Conservation (phyloP, 768 basidiomycete genomes). For the Tulasnella sp. region DNA sequence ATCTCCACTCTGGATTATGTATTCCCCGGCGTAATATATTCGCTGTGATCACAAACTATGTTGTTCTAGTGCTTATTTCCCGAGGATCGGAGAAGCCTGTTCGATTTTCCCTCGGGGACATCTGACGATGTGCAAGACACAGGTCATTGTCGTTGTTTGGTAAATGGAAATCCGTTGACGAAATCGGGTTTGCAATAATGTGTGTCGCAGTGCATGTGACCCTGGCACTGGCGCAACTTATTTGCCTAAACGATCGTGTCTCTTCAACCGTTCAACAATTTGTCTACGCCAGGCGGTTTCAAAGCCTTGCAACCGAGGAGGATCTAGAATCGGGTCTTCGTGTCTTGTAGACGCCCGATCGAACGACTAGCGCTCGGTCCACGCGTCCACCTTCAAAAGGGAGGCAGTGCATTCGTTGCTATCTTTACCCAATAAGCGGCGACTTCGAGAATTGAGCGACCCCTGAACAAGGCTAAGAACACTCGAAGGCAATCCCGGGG, state of each 20-base stretch:
- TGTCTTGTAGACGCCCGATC: background rate
- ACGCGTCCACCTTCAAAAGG: background rate
- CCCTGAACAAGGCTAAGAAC: background rate
- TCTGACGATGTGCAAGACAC: constrained; percentile 3
- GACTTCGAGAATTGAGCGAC: background rate
- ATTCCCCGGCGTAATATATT: constrained; percentile 6
- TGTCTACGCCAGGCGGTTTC: background rate
- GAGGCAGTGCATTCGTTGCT: background rate
- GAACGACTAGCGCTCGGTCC: background rate
- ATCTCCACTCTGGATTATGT: constrained; percentile 7
- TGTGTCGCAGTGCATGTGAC: background rate
- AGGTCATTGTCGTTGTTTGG: background rate
- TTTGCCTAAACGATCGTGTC: background rate
- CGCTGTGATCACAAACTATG: background rate
- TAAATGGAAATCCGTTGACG: constrained; percentile 1
- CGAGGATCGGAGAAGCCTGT: background rate
- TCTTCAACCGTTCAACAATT: background rate
- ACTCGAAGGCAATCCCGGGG: background rate
- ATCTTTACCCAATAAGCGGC: background rate
- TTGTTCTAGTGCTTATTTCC: background rate
- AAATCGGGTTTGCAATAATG: background rate
- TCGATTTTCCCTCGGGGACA: background rate
- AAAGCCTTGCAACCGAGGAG: background rate
- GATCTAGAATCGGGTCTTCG: background rate
- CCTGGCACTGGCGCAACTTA: background rate